Base-by-base conservation (phyloP, 2,329 filamentous ascomycete genomes). In the Penicillium sp. region DNA sequence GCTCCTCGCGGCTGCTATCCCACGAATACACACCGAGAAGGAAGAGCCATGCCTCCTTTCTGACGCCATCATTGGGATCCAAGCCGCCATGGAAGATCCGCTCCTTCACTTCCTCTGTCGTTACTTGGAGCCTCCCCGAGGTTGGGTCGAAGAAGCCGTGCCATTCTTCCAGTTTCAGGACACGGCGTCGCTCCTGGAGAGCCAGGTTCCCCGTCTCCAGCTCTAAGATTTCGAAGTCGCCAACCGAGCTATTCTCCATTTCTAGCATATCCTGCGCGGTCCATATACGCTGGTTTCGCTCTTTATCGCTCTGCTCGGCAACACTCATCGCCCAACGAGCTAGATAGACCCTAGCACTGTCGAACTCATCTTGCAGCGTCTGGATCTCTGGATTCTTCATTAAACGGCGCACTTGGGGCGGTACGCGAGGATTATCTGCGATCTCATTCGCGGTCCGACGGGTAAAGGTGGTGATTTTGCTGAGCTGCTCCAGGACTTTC, bases 261-360 rank as follows among this genome's bases (percentile, higher is more conserved):
- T 95, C 90, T 61, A 97, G 76, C 4, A 96, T 85, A 70, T 98
- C 93, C 56, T 83, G 84, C 1, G 88, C 91, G 0, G 90, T 96
- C 87, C 89, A 98, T 63, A 95, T 90, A 41, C 90, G 78, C 67
- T 90, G 85, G 45, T 83, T 87, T 22, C 85, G 77, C 61, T 98
- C 93, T 34, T 83, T 78, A 64, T 98, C 93, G 61, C 90, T 91
- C 72, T 98, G 93, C 67, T 98, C 94, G 0, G 93, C 90, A 56
- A 98, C 95, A 7, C 89, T 89, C 93, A 98, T 97, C 2, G 93
- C 93, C 93, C 93, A 98, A 55, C 93, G 79, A 21, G 93, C 93
- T 34, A 98, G 77, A 64, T 98, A 98, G 52, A 98, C 78, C 56
- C 93, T 81, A 4, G 94, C 93, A 61, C 89, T 95, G 73, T 98